phyloP scores from a whole-genome alignment of 163 green algal genomes.

The Scenedesmus sp. region DNA sequence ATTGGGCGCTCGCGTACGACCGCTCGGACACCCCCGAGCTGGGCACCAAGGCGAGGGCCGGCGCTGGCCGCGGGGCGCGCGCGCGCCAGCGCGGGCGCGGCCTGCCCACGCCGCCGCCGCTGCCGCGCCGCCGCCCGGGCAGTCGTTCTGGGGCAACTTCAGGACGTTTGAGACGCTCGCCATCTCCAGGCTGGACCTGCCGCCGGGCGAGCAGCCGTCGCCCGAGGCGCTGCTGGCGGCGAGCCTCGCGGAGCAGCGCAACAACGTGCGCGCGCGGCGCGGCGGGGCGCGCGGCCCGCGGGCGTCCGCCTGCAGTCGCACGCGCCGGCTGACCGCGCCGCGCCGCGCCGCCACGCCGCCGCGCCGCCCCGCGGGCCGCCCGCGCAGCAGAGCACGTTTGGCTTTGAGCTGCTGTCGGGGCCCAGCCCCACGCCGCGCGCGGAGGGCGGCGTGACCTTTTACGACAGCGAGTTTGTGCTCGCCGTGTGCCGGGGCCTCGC shows the following conservation, averaged over 20 bases:
- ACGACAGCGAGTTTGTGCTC: constrained; percentile 28
- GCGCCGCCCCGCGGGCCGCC: no score
- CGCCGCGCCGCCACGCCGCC: no score
- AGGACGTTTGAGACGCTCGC: constrained; percentile 34
- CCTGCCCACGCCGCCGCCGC: not conserved
- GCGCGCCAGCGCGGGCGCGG: not conserved
- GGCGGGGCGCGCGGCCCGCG: no score
- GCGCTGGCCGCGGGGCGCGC: no score
- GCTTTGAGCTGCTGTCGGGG: constrained; percentile 13
- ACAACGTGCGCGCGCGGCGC: constrained; percentile 20
- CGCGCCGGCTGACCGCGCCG: no score
- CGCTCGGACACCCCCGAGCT: constrained; percentile 4
- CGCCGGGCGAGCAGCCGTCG: not conserved
- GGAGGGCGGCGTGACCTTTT: constrained; percentile 25
- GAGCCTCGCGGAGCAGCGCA: constrained; percentile 21
- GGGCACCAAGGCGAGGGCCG: not conserved
- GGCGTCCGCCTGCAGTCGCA: no score
- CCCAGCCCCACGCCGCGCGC: not conserved
- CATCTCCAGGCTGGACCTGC: constrained; percentile 22
- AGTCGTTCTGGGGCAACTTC: constrained; percentile 40
- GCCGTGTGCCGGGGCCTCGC: constrained; percentile 19
- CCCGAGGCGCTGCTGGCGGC: constrained; percentile 13
- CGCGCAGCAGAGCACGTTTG: constrained; percentile 30
- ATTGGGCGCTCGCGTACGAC: constrained; percentile 40
- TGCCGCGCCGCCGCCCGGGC: not conserved